Base-by-base conservation (phyloP, 2,329 filamentous ascomycete genomes). In the Emericellopsis atlantica region DNA sequence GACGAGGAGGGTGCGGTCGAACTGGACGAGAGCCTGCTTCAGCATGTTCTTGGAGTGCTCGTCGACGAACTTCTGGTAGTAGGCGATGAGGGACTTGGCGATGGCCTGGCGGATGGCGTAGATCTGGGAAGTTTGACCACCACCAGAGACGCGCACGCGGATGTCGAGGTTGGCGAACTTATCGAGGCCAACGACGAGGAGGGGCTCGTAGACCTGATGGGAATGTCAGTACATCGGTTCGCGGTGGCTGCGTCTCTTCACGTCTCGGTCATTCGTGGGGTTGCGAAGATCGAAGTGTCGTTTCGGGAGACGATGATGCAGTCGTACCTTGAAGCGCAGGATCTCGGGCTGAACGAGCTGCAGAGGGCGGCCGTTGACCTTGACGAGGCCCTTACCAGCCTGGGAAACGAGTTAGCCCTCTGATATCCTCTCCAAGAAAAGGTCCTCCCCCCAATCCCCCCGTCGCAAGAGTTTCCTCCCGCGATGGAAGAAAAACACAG, bases 1-100 rank as follows among this genome's bases (percentile, higher is more conserved):
- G 60, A 98, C 92, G 63, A 98, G 84, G 55, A 98, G 83, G 65
- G 88, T 94, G 64, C 89, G 81, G 78, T 95, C 88, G 77, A 90
- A 98, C 68, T 88, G 80, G 62, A 90, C 85, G 57, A 98, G 81
- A 55, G 86, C 85, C 73, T 90, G 84, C 87, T 96, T 98, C 64
- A 98, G 80, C 72, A 88, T 78, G 81, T 96, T 95, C 85, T 98
- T 98, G 76, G 84, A 87, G 84, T 96, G 89, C 84, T 98, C 92
- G 66, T 98, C 92, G 71, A 96, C 87, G 75, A 82, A 98, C 80
- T 98, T 95, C 76, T 95, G 90, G 84, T 95, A 96, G 84, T 95
- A 95, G 70, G 88, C 61, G 55, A 65, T 61, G 45, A 65, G 54
- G 46, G 60, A 57, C 81, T 96, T 98, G 75, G 89, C 81, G 65